Evolutionary conservation across 1,139 yeast species (phyloP), one percentile per base, ranked within the genome.

Genomic region (Pichia sp.): DNA sequence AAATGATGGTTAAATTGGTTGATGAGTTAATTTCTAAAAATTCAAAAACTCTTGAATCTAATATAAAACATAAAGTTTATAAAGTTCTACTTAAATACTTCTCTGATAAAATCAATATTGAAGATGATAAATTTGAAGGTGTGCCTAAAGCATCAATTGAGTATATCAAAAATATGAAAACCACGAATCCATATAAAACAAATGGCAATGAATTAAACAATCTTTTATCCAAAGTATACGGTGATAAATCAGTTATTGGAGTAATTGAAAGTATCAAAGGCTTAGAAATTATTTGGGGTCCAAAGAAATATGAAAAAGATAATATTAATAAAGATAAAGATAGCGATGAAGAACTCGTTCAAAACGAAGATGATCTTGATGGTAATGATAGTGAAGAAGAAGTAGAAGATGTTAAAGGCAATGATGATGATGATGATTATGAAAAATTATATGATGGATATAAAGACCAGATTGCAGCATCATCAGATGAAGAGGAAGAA

Each of bases 141-240:
- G 50, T 69, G 22, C 72, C 74, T 29, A 33, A 44, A 22, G 67
- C 73, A 69, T 65, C 66, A 42, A 50, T 51, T 16, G 54, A 58
- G 16, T 63, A 63, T 2, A 56, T 65, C 38, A 60, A 60, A 14
- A 65, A 66, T 45, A 62, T 67, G 45, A 56, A 60, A 4, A 51
- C 66, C 46, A 56, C 58, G n/a, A 63, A 61, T 33, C 80, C 81
- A 65, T 79, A 78, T 64, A 78, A 76, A 42, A 77, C 78, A 47
- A 67, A 71, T 63, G 65, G 73, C 47, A 66, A 71, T 58, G 69
- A 62, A 36, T 56, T 75, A 53, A 72, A 79, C 65, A 72, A 74
- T 58, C 63, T 77, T 56, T 71, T 81, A 25, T 83, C 89, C 5
- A 76, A 74, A 53, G 56, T 85, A 19, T 80, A 84, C 77, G 86